Percentiles rank a stretch among this genome's conserved stretches.
Conservation (phyloP, 176 grass and related monocot genomes). For the Poa annua region DNA sequence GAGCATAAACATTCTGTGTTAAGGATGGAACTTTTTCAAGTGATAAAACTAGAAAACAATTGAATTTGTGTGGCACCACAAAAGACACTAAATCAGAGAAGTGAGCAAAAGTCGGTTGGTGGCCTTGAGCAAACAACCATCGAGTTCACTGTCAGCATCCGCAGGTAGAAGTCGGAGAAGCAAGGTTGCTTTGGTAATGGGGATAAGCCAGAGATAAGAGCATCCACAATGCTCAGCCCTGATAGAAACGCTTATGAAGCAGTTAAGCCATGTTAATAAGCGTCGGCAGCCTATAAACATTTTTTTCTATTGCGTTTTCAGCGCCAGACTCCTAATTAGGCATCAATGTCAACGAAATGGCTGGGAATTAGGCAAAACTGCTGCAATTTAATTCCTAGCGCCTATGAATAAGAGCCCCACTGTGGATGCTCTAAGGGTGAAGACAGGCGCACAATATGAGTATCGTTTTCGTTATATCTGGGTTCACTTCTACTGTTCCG, state of each 20-base stretch:
- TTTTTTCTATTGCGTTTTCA: too few species aligned
- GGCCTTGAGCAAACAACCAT: neutral
- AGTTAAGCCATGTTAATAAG: too few species aligned
- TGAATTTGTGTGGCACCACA: neutral
- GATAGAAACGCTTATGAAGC: too few species aligned
- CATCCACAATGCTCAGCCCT: too few species aligned
- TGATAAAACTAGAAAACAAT: slow-evolving; percentile 18
- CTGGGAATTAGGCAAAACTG: too few species aligned
- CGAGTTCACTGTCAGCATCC: neutral
- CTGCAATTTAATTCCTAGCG: too few species aligned
- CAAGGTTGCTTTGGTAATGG: slow-evolving; percentile 22
- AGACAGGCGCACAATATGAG: neutral
- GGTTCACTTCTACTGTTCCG: neutral
- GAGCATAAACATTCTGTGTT: neutral
- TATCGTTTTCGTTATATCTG: neutral
- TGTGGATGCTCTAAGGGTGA: neutral
- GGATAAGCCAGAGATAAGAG: neutral
- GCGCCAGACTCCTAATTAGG: too few species aligned
- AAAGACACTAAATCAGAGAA: slow-evolving; percentile 6
- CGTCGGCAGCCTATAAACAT: too few species aligned
- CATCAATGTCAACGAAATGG: too few species aligned
- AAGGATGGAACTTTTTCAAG: neutral
- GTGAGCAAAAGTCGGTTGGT: neutral
- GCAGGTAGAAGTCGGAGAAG: neutral
- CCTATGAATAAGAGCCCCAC: too few species aligned